Evolutionary conservation across 2,329 filamentous ascomycete genomes (phyloP).

Genomic region (Paraphaeosphaeria sporulosa): DNA sequence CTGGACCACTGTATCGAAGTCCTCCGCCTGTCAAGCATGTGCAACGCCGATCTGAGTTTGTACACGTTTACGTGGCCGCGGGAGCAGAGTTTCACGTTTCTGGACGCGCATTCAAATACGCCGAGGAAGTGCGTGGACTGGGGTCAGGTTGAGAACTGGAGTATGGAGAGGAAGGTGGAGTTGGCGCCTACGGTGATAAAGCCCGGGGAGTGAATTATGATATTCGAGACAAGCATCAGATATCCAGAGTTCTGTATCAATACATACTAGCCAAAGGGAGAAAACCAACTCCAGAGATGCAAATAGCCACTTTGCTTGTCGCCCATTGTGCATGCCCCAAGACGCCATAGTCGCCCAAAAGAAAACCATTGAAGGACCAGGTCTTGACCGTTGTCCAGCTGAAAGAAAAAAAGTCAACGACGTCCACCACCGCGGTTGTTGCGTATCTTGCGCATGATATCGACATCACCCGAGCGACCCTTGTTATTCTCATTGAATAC

Average conservation of each 20-base stretch:
- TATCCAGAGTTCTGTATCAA: neutral
- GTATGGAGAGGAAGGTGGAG: constrained; percentile 5
- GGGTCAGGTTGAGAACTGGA: constrained; percentile 13
- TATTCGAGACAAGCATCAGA: neutral
- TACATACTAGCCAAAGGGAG: constrained; percentile 7
- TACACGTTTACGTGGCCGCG: constrained; percentile 18
- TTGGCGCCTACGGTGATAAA: constrained; percentile 7
- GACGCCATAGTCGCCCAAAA: neutral
- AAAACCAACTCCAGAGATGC: constrained; percentile 9
- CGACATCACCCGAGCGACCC: constrained; percentile 33
- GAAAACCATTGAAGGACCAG: neutral
- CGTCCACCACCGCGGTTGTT: constrained; percentile 34
- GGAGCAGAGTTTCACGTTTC: neutral
- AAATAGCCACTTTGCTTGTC: neutral
- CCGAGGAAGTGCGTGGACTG: constrained; percentile 20
- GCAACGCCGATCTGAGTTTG: constrained; percentile 15
- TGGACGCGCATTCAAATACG: constrained; percentile 12
- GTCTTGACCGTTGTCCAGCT: neutral
- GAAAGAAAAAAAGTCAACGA: constrained; percentile 20
- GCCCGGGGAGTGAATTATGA: neutral
- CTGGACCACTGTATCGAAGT: constrained; percentile 20
- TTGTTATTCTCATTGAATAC: constrained; percentile 41
- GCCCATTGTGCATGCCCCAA: neutral
- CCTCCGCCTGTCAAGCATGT: constrained; percentile 14
- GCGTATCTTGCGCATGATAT: constrained; percentile 43